A percentile compares a stretch with the other conserved stretches of the same genome.
Evolutionary conservation across 768 basidiomycete species (phyloP).

Genomic region (Xerocomellus intermedius): DNA sequence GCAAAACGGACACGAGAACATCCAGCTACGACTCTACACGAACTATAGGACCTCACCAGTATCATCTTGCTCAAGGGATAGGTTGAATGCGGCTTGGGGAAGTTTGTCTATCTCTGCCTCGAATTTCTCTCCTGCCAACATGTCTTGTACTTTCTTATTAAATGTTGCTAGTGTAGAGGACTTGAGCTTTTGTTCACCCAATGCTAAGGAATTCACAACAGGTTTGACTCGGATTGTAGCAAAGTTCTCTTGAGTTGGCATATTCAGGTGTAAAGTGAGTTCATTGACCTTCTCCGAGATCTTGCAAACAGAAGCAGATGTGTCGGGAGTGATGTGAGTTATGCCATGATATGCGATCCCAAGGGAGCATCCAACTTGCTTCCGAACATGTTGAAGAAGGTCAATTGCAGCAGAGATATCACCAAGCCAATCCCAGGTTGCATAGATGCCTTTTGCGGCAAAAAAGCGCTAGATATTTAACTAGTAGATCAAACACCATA

Average conservation of each 20-base stretch:
- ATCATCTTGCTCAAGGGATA: too few species aligned
- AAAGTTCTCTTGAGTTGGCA: background rate
- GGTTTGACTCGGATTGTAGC: constrained; percentile 7
- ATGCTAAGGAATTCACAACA: constrained; percentile 8
- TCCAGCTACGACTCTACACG: too few species aligned
- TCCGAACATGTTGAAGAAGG: constrained; percentile 30
- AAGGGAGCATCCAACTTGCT: constrained; percentile 25
- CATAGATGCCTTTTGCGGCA: constrained; percentile 31
- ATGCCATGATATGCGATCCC: constrained; percentile 25
- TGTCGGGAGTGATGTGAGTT: constrained; percentile 25
- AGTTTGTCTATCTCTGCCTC: constrained; percentile 25
- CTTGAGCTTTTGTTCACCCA: constrained; percentile 23
- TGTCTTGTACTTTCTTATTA: constrained; percentile 30
- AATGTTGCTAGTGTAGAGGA: constrained; percentile 30
- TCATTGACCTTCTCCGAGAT: background rate
- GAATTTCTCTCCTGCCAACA: constrained; percentile 8
- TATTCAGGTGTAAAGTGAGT: constrained; percentile 8
- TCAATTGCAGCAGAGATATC: constrained; percentile 32
- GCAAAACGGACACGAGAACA: too few species aligned
- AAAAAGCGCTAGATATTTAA: too few species aligned
- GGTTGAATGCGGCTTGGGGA: too few species aligned
- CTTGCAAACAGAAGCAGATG: constrained; percentile 8
- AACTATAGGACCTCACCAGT: too few species aligned
- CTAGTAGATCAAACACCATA: too few species aligned
- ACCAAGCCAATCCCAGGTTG: constrained; percentile 32